Evolutionary conservation across 2,329 filamentous ascomycete genomes (phyloP), one percentile per base, ranked within the genome.

Genomic region (Boeremia exigua): DNA sequence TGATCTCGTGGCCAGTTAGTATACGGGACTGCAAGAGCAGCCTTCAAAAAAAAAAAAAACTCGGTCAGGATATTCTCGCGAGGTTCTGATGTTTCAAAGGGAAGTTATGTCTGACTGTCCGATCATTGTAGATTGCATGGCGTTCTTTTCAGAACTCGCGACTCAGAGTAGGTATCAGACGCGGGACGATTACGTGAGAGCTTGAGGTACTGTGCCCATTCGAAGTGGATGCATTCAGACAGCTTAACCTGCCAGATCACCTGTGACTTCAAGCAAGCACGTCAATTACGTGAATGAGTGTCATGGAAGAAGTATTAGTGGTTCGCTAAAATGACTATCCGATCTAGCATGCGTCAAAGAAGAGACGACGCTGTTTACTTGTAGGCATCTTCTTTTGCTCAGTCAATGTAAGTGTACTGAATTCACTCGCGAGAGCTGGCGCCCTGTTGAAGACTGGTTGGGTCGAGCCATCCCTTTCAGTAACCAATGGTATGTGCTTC

Each of bases 401-500:
- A 2, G 54, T 54, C 23, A 58, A 50, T 15, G 50, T 58, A 43
- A 14, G 49, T 30, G 15, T 33, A 6, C 3, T 9, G 15, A 12
- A 27, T 11, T 4, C 6, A 19, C 8, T 38, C 23, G 10, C 36
- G 12, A 10, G 10, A 25, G 17, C 11, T 25, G 17, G 27, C 14
- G 29, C 19, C 32, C 33, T 54, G 17, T 50, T n/a, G 19, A 14
- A 11, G 2, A 11, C 11, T 54, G 55, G 54, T 58, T n/a, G 55
- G 49, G 50, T 14, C 55, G 50, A 29, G 55, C 50, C 33, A 54
- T 58, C 45, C 55, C 55, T 2, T 58, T 48, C 23, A 58, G 37
- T 23, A 58, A 49, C 3, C 27, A 54, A 15, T 37, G 48, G 32
- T 29, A 40, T n/a, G 23, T 17, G 6, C 25, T 46, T 11, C 33